Percentiles rank a stretch among this genome's conserved stretches.
Conservation (phyloP, 192 early-diverging fungal genomes). For the Coemansia sp. region DNA sequence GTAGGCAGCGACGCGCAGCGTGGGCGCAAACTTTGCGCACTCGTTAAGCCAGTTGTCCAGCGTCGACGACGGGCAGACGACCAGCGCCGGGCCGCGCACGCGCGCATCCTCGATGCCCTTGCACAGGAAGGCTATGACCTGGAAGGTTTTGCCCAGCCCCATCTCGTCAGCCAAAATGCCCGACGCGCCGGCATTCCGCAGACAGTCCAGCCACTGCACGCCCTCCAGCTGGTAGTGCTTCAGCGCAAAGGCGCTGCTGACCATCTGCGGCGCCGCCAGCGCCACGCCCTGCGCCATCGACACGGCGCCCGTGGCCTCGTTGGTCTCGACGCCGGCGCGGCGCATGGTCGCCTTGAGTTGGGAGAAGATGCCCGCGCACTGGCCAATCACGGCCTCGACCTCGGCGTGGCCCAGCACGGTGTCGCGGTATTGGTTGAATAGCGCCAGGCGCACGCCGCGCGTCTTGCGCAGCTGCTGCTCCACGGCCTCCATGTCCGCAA, state of each 20-base stretch:
- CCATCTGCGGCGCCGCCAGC: slow-evolving; percentile 54
- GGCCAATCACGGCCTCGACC: slow-evolving; percentile 47
- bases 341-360: slow-evolving; percentile 34
- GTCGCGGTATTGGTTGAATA: slow-evolving; percentile 49
- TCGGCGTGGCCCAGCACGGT: slow-evolving; percentile 41
- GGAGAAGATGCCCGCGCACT: slow-evolving; percentile 43
- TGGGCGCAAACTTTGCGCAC: slow-evolving; percentile 64
- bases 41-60: slow-evolving; percentile 91
- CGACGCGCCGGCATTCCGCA: slow-evolving; percentile 68
- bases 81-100: slow-evolving; percentile 61
- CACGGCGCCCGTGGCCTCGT: slow-evolving; percentile 46
- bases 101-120: slow-evolving; percentile 29
- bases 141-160: slow-evolving; percentile 91
- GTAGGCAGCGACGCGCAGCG: slow-evolving; percentile 56
- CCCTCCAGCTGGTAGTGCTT: slow-evolving; percentile 86
- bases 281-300: slow-evolving; percentile 26
- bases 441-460: slow-evolving; percentile 59
- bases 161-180: slow-evolving; percentile 80
- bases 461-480: slow-evolving; percentile 50
- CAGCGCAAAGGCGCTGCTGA: slow-evolving; percentile 60
- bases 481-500: slow-evolving; percentile 52
- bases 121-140: slow-evolving; percentile 78
- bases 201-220: slow-evolving; percentile 75
- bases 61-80: slow-evolving; percentile 85
- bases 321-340: slow-evolving; percentile 27